phyloP scores from a whole-genome alignment of 352 stramenopile genomes.

The Globisporangium alternatum region DNA sequence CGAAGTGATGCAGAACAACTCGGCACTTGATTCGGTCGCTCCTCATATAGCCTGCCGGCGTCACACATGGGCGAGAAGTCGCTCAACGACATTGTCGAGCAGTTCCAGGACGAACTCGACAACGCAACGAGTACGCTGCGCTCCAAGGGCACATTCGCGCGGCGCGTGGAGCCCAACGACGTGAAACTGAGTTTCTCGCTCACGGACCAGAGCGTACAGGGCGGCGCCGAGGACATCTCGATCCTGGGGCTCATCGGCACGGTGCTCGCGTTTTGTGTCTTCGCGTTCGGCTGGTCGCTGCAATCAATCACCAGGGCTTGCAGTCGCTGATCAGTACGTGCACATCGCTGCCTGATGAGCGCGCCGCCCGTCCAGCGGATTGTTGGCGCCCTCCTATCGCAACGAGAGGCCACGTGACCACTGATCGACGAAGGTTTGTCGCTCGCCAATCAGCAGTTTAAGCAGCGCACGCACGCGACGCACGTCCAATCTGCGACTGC shows the following conservation, averaged over 20 bases:
- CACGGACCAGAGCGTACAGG: constrained; percentile 55
- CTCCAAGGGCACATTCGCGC: constrained; percentile 63
- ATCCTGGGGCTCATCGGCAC: constrained; percentile 58
- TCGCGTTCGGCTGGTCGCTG: constrained; percentile 46
- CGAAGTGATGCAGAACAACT: too few species aligned
- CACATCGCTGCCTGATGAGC: too few species aligned
- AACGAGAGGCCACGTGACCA: too few species aligned
- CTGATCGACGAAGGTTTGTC: too few species aligned
- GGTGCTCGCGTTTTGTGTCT: constrained; percentile 51
- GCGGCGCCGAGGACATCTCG: constrained; percentile 64
- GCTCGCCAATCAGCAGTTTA: too few species aligned
- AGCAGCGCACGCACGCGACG: not conserved
- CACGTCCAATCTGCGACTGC: not conserved
- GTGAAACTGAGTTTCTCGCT: constrained; percentile 72
- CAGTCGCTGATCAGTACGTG: too few species aligned
- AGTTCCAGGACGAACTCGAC: constrained; percentile 47
- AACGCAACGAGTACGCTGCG: constrained; percentile 61
- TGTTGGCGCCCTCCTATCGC: too few species aligned
- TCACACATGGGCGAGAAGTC: constrained; percentile 55
- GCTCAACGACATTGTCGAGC: constrained; percentile 65
- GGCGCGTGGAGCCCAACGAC: constrained; percentile 49
- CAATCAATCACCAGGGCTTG: too few species aligned
- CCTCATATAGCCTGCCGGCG: constrained; percentile 26
- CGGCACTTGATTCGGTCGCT: too few species aligned
- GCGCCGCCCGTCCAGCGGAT: too few species aligned